A percentile compares a stretch with the other conserved stretches of the same genome.
phyloP scores from a whole-genome alignment of 2,329 filamentous ascomycete species.

The Teratosphaeria epicoccoides region DNA sequence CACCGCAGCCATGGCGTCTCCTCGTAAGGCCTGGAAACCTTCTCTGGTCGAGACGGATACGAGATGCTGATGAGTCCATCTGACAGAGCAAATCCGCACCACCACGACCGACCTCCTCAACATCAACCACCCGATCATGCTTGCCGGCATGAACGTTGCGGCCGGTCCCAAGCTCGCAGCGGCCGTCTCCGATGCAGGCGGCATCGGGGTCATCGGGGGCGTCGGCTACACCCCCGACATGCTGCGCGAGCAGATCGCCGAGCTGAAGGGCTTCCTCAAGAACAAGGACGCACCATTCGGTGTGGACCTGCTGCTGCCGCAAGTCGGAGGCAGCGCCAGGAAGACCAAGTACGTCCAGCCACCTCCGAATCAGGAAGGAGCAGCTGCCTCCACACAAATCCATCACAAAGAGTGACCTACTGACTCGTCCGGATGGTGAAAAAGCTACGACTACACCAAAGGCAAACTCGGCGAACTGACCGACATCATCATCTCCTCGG shows the following conservation, averaged over 20 bases:
- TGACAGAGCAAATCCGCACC: conserved; percentile 74
- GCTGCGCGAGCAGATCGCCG: conserved; percentile 86
- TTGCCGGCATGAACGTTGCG: conserved; percentile 98
- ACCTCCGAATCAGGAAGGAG: neutral
- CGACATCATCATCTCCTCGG: conserved; percentile 85
- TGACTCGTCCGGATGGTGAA: conserved; percentile 1
- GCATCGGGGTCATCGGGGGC: conserved; percentile 91
- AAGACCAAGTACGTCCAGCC: conserved; percentile 81
- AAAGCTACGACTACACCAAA: conserved; percentile 98
- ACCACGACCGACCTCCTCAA: conserved; percentile 89
- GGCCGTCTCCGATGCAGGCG: conserved; percentile 92
- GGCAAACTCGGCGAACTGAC: conserved; percentile 88
- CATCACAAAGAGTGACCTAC: too few species aligned
- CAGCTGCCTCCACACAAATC: neutral
- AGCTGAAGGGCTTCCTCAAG: conserved; percentile 76
- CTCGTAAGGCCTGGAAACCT: conserved; percentile 44
- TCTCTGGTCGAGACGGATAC: conserved; percentile 5
- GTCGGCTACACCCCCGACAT: conserved; percentile 95
- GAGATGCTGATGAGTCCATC: conserved; percentile 9
- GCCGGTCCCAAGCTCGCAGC: conserved; percentile 93
- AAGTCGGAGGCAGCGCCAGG: conserved; percentile 85
- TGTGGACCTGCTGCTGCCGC: conserved; percentile 84
- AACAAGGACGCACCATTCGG: conserved; percentile 95
- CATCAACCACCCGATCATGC: conserved; percentile 92
- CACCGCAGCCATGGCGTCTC: conserved; percentile 56